Conservation (phyloP, 257 asterid species). For the Agastache rugosa region DNA sequence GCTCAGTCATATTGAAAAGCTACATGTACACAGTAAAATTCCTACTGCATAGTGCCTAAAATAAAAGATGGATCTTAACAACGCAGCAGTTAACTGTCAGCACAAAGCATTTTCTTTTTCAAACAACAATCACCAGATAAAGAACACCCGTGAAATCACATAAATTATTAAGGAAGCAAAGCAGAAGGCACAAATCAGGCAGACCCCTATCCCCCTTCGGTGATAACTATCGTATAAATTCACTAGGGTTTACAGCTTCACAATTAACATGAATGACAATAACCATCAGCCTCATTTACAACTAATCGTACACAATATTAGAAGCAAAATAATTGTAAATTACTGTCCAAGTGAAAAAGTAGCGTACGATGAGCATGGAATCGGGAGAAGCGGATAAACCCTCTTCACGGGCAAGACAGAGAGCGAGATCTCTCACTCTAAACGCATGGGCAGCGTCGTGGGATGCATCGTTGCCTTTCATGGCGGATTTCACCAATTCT, state of each 20-base stretch:
- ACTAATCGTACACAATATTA: neutral
- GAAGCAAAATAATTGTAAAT: neutral
- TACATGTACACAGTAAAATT: neutral
- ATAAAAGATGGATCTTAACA: neutral
- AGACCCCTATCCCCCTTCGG: neutral
- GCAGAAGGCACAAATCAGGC: slow-evolving; percentile 12
- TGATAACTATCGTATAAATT: neutral
- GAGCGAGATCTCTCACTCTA: slow-evolving; percentile 87
- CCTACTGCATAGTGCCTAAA: neutral
- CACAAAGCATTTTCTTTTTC: neutral
- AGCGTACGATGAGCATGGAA: slow-evolving; percentile 63
- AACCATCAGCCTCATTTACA: neutral
- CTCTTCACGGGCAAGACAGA: slow-evolving; percentile 86
- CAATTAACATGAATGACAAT: neutral
- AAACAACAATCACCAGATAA: slow-evolving; percentile 7
- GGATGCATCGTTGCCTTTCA: slow-evolving; percentile 91
- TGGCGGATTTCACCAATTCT: slow-evolving; percentile 66
- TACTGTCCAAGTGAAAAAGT: neutral
- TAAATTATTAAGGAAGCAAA: neutral
- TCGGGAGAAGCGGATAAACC: slow-evolving; percentile 57
- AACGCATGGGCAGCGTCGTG: slow-evolving; percentile 97
- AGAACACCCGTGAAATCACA: neutral
- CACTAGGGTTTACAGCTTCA: neutral
- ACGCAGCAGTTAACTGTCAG: slow-evolving; percentile 2
- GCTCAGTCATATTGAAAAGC: slow-evolving; percentile 9